Percentiles rank a stretch among this genome's conserved stretches.
phyloP scores from a whole-genome alignment of 2,329 filamentous ascomycete genomes.

The Fusarium kyushuense region DNA sequence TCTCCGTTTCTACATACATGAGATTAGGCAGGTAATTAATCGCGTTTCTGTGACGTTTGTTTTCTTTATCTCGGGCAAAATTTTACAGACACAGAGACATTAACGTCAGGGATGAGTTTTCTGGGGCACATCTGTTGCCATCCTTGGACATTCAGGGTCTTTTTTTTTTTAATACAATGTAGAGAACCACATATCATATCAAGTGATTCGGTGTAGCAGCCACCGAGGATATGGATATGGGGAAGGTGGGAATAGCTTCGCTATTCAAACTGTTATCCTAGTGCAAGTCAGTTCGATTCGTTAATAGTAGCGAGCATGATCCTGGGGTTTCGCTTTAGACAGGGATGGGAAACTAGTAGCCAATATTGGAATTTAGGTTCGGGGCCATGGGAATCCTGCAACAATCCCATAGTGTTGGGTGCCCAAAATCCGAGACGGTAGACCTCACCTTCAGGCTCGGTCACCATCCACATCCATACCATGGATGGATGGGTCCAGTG shows the following conservation, averaged over 20 bases:
- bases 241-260: slow-evolving; percentile 26
- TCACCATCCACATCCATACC: neutral
- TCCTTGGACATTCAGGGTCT: slow-evolving; percentile 13
- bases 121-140: slow-evolving; percentile 4
- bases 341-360: slow-evolving; percentile 30
- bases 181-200: slow-evolving; percentile 3
- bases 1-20: slow-evolving; percentile 34
- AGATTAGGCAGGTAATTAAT: slow-evolving; percentile 5
- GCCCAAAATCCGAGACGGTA: slow-evolving; percentile 20
- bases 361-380: slow-evolving; percentile 26
- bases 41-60: slow-evolving; percentile 33
- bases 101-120: slow-evolving; percentile 35
- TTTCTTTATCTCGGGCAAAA: neutral
- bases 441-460: neutral
- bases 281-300: slow-evolving; percentile 1
- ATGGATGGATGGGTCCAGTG: slow-evolving; percentile 16
- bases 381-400: slow-evolving; percentile 33
- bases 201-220: slow-evolving; percentile 6
- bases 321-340: neutral
- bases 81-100: neutral
- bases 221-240: neutral
- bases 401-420: slow-evolving; percentile 35
- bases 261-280: neutral
- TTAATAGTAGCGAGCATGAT: neutral
- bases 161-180: slow-evolving; percentile 3